Conservation (phyloP, 2,329 filamentous ascomycete species). For the Exutisphaerella laricina region DNA sequence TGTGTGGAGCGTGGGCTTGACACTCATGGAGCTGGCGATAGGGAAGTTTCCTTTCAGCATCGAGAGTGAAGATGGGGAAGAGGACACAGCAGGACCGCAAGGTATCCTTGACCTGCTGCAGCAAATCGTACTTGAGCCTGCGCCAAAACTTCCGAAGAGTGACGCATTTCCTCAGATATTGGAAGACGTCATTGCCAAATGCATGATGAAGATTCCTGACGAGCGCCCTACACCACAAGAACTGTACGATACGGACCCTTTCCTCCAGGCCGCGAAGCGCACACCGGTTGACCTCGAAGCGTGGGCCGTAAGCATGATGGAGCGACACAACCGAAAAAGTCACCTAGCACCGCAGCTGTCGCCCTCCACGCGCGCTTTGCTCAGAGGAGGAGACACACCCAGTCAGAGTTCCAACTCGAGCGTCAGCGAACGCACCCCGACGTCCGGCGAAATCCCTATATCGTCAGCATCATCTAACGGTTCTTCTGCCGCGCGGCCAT, state of each 20-base stretch:
- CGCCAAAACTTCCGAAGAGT: conserved; percentile 89
- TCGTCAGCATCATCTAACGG: conserved; percentile 22
- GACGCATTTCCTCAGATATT: conserved; percentile 93
- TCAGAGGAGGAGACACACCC: conserved; percentile 46
- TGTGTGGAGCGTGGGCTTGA: conserved; percentile 95
- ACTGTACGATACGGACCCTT: conserved; percentile 86
- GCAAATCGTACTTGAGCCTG: conserved; percentile 94
- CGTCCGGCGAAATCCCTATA: conserved; percentile 30
- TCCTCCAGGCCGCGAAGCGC: conserved; percentile 91
- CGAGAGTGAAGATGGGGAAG: conserved; percentile 69
- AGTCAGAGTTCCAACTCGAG: conserved; percentile 17
- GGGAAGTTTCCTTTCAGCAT: conserved; percentile 95
- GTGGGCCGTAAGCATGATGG: conserved; percentile 92
- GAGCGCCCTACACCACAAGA: conserved; percentile 88
- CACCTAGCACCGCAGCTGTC: conserved; percentile 77
- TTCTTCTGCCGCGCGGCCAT: conserved; percentile 30
- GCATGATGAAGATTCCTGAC: conserved; percentile 82
- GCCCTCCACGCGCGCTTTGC: conserved; percentile 69
- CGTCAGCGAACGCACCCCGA: conserved; percentile 25
- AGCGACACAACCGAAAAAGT: conserved; percentile 90
- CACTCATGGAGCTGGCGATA: conserved; percentile 95
- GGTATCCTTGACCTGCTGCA: conserved; percentile 94
- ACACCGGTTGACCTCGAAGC: conserved; percentile 90
- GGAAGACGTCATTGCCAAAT: conserved; percentile 96
- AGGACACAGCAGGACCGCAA: conserved; percentile 66